Evolutionary conservation across 129 eudicot genomes (phyloP), one percentile per base, ranked within the genome.

Genomic region (Lonicera japonica): DNA sequence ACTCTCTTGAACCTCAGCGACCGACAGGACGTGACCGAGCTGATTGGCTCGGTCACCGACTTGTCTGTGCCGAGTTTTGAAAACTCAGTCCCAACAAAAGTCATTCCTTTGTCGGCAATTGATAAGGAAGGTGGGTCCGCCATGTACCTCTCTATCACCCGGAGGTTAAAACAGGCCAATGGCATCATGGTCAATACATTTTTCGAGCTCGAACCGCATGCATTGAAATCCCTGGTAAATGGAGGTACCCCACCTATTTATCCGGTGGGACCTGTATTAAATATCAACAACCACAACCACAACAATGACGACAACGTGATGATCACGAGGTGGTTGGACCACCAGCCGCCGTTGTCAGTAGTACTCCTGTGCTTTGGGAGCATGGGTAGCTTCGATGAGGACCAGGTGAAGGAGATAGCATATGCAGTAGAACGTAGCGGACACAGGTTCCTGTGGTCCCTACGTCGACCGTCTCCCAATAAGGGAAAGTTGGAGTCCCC

Each of bases 101-200:
- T 55, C 19, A 40, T 66, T 34, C 58, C 52, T 18, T 0, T 14
- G 6, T 0, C 36, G 43, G 11, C 22, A 22, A 24, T 21, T 10
- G 59, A 46, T 14, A 63, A 38, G 59, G 66, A 58, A 8, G 46
- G 46, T 0, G 71, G 54, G 10, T 2, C 47, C 46, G 58, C 63
- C 9, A 52, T 24, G 56, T 11, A 43, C 34, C 15, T 25, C 11
- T 12, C 23, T 18, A 18, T 54, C 18, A 22, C 25, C 22, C 22
- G 21, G 15, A 67, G 45, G 43, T 17, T 74, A 19, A 43, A 23
- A 45, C 21, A 74, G 51, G 45, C 59, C 12, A 74, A 74, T 50
- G 79, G 65, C 21, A 67, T 74, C 41, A 53, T 74, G 17, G 65
- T 68, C 24, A 68, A 74, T 29, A 68, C 79, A 6, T 61, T 56